A percentile compares a stretch with the other conserved stretches of the same genome.
Conservation (phyloP, 768 basidiomycete species). For the Daedaleopsis nitida region DNA sequence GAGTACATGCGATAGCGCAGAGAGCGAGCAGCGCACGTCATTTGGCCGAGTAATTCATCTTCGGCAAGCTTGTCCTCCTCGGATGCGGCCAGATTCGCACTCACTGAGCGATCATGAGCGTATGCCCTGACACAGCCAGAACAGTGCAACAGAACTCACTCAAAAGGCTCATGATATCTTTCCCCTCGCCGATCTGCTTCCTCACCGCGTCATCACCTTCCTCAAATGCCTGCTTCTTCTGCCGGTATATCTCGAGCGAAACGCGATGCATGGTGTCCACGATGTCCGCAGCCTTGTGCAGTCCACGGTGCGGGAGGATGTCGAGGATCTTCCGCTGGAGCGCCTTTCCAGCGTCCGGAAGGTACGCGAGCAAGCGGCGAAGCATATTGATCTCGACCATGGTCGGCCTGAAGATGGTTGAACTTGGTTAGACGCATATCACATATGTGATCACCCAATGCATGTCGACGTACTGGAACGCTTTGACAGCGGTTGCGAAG, state of each 20-base stretch:
- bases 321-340: not conserved
- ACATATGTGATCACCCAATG: no score
- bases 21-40: conserved; percentile 17
- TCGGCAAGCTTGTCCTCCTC: conserved; percentile 1
- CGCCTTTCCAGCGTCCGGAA: no score
- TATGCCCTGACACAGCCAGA: not conserved
- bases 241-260: conserved; percentile 15
- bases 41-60: conserved; percentile 39
- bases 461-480: conserved; percentile 8
- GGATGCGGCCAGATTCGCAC: conserved; percentile 28
- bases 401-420: no score
- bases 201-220: conserved; percentile 21
- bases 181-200: conserved; percentile 8
- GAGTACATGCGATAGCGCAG: not conserved
- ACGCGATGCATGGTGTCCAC: conserved; percentile 10
- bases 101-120: not conserved
- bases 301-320: conserved; percentile 9
- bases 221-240: conserved; percentile 21
- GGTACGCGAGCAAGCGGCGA: no score
- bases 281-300: conserved; percentile 11
- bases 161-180: conserved; percentile 32
- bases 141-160: not conserved
- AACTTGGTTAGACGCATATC: no score
- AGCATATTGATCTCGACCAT: no score
- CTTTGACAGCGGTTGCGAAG: conserved; percentile 11